Evolutionary conservation across 768 basidiomycete genomes (phyloP), one percentile per base, ranked within the genome.

Genomic region (Calocera cornea): DNA sequence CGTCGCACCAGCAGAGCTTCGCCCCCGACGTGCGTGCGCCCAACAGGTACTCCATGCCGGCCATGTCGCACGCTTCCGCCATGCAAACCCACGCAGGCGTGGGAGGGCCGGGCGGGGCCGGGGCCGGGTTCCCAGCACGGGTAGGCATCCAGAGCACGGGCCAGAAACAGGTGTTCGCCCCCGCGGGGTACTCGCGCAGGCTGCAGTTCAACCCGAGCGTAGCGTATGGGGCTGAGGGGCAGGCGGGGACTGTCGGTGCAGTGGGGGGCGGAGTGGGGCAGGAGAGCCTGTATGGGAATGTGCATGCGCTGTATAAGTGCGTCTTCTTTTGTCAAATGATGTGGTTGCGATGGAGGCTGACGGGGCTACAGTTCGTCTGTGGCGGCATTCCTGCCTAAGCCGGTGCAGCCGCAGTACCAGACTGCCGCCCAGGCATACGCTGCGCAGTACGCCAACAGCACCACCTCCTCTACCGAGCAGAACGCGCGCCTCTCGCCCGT

Each of bases 181-280:
- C 54, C 10, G 16, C 14, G 2, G 54, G 54, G 19, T 60, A 60
- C 31, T 60, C 54, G 27, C 54, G 31, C 10, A 60, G 54, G 31
- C 54, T 60, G 27, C 54, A 60, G 54, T 60, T 60, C 54, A 33
- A 60, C 31, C 54, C 54, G 8, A 60, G 54, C 16, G 54, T 60
- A 2, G 54, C 54, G 24, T 60, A 60, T 31, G 54, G 54, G 5
- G 54, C 2, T 10, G 54, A 60, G 54, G 54, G 54, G 27, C 54
- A 60, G 54, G 54, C 31, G 27, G 54, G 54, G 14, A 60, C 54
- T 12, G 54, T 60, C 24, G 54, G 54, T 27, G 54, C 54, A 29
- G 31, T 60, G 2, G 54, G 54, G 11, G 54, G 24, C 27, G 31
- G 27, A 3, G 54, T 60, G 27, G 54, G 54, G 10, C 31, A 29